These are phyloP conservation scores for Calcarisporium arbuscula DNA, from an alignment of 2,329 filamentous ascomycete species.

Conservation along the genomic window DNA sequence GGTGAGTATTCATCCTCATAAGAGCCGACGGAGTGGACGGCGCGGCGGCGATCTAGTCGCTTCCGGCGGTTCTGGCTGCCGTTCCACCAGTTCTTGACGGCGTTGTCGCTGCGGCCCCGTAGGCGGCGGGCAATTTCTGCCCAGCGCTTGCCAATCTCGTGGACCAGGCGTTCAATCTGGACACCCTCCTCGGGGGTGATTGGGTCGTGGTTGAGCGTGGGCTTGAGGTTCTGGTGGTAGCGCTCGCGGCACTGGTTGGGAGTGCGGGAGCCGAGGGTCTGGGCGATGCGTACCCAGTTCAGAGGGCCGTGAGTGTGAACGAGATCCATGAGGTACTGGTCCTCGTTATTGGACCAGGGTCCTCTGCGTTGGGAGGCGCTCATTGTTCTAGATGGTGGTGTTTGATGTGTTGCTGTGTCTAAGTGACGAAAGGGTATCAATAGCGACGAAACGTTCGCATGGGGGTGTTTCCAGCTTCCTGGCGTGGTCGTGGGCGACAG, in stretches of 20 bases:
- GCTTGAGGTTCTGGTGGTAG: slow-evolving; percentile 89
- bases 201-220: slow-evolving; percentile 64
- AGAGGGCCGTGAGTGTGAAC: slow-evolving; percentile 66
- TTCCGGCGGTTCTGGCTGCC: slow-evolving; percentile 32
- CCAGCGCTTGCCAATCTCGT: slow-evolving; percentile 79
- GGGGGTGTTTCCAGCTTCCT: no score
- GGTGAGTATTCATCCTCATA: no score
- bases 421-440: no score
- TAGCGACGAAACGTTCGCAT: no score
- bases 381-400: no score
- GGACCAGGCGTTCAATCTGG: slow-evolving; percentile 71
- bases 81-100: slow-evolving; percentile 89
- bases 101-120: slow-evolving; percentile 83
- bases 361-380: no score
- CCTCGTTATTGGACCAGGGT: slow-evolving; percentile 77
- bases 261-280: slow-evolving; percentile 67
- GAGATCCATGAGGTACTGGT: slow-evolving; percentile 62
- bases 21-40: slow-evolving; percentile 8
- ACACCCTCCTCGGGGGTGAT: slow-evolving; percentile 65
- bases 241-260: slow-evolving; percentile 94
- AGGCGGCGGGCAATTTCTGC: slow-evolving; percentile 83
- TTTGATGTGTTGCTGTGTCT: no score
- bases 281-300: slow-evolving; percentile 87
- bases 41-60: slow-evolving; percentile 39
- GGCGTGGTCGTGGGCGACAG: no score